These are phyloP conservation scores for Monosporascus sp. DNA, from an alignment of 2,329 filamentous ascomycete genomes.

Conservation along the genomic window DNA sequence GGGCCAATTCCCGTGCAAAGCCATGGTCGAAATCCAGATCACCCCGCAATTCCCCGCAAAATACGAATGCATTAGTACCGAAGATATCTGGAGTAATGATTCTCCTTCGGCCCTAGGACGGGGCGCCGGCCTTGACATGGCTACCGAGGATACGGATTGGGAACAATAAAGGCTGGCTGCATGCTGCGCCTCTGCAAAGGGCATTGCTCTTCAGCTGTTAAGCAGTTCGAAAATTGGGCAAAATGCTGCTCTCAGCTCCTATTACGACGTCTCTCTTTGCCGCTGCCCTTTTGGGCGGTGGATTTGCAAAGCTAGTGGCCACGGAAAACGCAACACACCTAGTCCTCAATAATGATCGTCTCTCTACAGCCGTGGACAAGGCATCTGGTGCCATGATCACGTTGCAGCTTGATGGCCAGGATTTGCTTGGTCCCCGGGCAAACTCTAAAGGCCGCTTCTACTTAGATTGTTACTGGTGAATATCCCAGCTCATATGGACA, in stretches of 20 bases:
- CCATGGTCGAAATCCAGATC: background rate
- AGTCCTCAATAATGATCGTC: slow-evolving; percentile 32
- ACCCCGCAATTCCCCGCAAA: background rate
- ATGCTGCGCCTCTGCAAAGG: background rate
- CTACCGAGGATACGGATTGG: background rate
- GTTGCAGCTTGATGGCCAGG: slow-evolving; percentile 32
- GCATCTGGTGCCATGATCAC: slow-evolving; percentile 29
- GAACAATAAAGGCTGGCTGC: background rate
- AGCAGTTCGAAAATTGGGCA: background rate
- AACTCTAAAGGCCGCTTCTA: slow-evolving; percentile 49
- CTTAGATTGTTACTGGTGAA: slow-evolving; percentile 55
- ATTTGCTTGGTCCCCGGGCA: slow-evolving; percentile 44
- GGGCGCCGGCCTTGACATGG: background rate
- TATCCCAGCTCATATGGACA: slow-evolving; percentile 4
- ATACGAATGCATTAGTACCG: background rate
- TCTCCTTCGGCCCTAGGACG: background rate
- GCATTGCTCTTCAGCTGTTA: no score
- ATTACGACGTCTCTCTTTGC: background rate
- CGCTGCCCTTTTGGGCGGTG: background rate
- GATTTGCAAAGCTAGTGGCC: slow-evolving; percentile 21
- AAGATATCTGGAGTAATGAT: background rate
- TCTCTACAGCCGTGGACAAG: slow-evolving; percentile 32
- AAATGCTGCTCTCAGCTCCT: background rate
- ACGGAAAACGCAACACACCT: slow-evolving; percentile 29
- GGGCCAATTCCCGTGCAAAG: background rate